Evolutionary conservation across 148 eudicot genomes (phyloP).

Genomic region (Rhododendron vialii): DNA sequence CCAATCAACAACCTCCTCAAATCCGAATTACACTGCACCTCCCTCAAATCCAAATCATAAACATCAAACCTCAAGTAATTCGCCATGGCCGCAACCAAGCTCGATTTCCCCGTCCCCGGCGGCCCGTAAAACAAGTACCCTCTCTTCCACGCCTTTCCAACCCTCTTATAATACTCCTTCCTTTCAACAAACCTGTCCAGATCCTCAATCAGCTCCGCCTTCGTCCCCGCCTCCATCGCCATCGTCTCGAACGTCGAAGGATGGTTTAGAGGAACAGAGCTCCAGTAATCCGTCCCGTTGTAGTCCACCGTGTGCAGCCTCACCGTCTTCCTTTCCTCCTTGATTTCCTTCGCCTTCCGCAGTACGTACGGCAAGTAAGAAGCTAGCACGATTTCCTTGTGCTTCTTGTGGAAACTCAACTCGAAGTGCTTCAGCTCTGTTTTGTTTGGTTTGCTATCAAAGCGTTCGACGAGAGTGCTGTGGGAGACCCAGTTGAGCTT

Average conservation of each 20-base stretch:
- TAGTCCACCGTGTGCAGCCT: constrained; percentile 59
- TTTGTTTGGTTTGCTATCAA: not conserved
- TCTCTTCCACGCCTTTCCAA: constrained; percentile 49
- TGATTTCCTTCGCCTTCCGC: constrained; percentile 31
- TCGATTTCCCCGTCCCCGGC: constrained; percentile 48
- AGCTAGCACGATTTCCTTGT: constrained; percentile 28
- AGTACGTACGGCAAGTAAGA: constrained; percentile 36
- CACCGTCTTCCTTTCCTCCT: constrained; percentile 44
- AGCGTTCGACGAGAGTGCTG: not conserved
- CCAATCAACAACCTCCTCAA: constrained; percentile 47
- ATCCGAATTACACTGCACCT: constrained; percentile 49
- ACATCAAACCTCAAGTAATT: constrained; percentile 42
- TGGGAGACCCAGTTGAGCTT: constrained; percentile 39
- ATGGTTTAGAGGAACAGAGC: constrained; percentile 38
- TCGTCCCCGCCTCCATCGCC: constrained; percentile 33
- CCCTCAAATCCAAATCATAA: constrained; percentile 46
- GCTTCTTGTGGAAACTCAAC: constrained; percentile 33
- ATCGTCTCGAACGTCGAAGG: constrained; percentile 39
- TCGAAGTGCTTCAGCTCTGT: constrained; percentile 26
- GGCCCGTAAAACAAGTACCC: constrained; percentile 47
- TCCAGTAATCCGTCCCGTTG: constrained; percentile 47
- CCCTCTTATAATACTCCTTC: constrained; percentile 36
- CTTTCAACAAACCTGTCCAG: constrained; percentile 24
- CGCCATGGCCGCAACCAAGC: constrained; percentile 44
- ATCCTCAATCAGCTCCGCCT: constrained; percentile 31